These are phyloP conservation scores for Claviceps lovelessii DNA, from an alignment of 2,329 filamentous ascomycete species.

Conservation along the genomic window DNA sequence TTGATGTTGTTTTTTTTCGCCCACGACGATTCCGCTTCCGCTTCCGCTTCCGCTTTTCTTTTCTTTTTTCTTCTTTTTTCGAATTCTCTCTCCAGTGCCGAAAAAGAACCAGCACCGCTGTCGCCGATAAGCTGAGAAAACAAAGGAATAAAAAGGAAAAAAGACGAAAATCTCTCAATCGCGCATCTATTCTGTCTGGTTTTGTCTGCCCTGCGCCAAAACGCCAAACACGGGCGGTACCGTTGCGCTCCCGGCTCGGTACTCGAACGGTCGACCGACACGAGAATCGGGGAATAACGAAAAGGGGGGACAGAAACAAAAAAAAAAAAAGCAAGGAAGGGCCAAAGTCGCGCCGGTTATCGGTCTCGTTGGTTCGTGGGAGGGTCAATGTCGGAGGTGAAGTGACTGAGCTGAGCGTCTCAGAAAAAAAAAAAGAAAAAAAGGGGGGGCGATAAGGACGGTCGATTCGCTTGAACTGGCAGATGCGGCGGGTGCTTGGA, in stretches of 20 bases:
- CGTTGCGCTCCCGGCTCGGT: not conserved
- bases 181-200: not conserved
- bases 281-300: not conserved
- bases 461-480: not conserved
- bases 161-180: not conserved
- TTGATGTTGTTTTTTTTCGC: not conserved
- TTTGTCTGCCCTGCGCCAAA: no score
- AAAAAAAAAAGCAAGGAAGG: not conserved
- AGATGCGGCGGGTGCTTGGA: not conserved
- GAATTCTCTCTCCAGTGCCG: no score
- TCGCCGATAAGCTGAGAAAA: not conserved
- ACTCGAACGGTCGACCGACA: not conserved
- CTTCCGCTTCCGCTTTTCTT: no score
- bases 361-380: not conserved
- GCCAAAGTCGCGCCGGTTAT: not conserved
- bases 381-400: not conserved
- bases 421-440: not conserved
- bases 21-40: no score
- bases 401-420: not conserved
- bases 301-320: not conserved
- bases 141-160: not conserved
- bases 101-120: not conserved
- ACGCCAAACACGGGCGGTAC: no score
- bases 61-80: no score
- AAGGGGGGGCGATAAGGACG: not conserved